Percentiles rank a stretch among this genome's conserved stretches.
phyloP scores from a whole-genome alignment of 2,329 filamentous ascomycete species.

The Microsporum canis region DNA sequence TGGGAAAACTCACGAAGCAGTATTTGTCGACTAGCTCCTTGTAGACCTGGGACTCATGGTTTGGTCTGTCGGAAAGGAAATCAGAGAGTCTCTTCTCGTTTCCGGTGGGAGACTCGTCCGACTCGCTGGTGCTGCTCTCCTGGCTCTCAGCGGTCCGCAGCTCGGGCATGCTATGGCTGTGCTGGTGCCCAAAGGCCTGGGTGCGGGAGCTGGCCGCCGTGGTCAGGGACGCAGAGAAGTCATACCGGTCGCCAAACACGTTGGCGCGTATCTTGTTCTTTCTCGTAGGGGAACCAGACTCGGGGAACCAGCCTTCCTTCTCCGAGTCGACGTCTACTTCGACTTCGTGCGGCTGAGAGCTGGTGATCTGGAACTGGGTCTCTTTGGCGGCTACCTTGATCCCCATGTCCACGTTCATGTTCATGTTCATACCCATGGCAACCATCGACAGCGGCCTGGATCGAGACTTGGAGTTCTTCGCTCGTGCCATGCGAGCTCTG shows the following conservation, averaged over 20 bases:
- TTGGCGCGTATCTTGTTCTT: conserved; percentile 46
- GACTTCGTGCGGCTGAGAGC: neutral
- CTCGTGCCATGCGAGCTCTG: neutral
- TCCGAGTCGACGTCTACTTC: neutral
- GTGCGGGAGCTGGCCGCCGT: conserved; percentile 40
- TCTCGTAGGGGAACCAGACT: conserved; percentile 42
- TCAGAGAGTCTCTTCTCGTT: conserved; percentile 6
- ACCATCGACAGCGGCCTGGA: neutral
- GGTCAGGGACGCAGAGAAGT: conserved; percentile 83
- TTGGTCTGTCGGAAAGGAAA: conserved; percentile 44
- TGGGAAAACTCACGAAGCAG: conserved; percentile 81
- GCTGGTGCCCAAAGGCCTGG: neutral
- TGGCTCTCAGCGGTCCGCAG: neutral
- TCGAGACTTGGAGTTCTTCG: neutral
- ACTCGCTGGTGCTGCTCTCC: neutral
- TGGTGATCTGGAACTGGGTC: neutral
- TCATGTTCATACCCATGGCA: neutral
- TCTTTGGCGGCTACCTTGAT: neutral
- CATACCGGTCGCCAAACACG: conserved; percentile 85
- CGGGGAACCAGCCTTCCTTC: neutral
- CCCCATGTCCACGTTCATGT: neutral
- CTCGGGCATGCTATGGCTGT: neutral
- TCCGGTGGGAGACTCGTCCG: neutral
- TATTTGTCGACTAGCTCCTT: conserved; percentile 97
- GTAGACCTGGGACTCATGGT: conserved; percentile 78